phyloP scores from a whole-genome alignment of 129 eudicot genomes.

The Centrapalus pauciflorus region DNA sequence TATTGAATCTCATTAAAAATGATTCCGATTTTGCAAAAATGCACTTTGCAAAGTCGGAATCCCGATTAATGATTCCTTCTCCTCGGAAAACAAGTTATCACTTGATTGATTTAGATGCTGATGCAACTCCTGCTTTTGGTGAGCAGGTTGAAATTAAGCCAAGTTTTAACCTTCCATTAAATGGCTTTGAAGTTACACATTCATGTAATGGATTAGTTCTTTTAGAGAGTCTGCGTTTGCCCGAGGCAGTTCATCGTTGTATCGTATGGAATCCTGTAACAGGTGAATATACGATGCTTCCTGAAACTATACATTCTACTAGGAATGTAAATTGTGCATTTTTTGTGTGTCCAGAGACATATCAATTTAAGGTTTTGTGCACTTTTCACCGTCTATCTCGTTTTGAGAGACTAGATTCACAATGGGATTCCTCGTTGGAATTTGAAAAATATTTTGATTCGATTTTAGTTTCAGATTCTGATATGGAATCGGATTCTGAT shows the following conservation, averaged over 20 bases:
- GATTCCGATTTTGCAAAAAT: slow-evolving; percentile 9
- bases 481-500: not conserved
- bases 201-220: slow-evolving; percentile 26
- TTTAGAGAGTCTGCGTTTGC: not conserved
- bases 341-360: not conserved
- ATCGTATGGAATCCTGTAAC: slow-evolving; percentile 22
- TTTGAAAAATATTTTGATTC: not conserved
- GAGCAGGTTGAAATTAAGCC: slow-evolving; percentile 12
- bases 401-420: not conserved
- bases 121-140: not conserved
- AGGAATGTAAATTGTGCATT: slow-evolving; percentile 4
- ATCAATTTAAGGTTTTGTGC: slow-evolving; percentile 13
- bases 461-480: not conserved
- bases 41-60: slow-evolving; percentile 13
- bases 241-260: not conserved
- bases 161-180: slow-evolving; percentile 1
- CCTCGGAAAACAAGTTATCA: not conserved
- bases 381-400: slow-evolving; percentile 1
- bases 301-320: not conserved
- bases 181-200: slow-evolving; percentile 6
- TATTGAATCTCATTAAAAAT: slow-evolving; percentile 9
- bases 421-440: not conserved
- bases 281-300: slow-evolving; percentile 24
- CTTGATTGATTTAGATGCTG: slow-evolving; percentile 17
- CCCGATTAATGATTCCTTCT: slow-evolving; percentile 19